These are phyloP conservation scores for Cyanodermella asteris DNA, from an alignment of 2,329 filamentous ascomycete species.

Conservation along the genomic window DNA sequence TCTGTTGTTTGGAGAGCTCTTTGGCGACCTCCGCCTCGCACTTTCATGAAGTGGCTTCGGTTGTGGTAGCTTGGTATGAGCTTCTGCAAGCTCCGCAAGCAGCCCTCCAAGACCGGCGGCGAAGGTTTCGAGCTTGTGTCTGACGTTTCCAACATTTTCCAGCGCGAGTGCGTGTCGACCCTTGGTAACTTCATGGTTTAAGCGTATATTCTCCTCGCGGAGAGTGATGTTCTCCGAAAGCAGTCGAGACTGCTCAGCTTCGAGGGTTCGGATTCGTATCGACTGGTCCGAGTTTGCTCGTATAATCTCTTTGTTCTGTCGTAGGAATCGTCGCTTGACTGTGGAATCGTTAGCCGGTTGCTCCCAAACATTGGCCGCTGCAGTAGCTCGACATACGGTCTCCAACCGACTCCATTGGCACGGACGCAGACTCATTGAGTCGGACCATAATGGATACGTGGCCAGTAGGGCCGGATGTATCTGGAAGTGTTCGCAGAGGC, in stretches of 20 bases:
- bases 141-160: constrained; percentile 29
- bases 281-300: constrained; percentile 42
- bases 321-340: constrained; percentile 43
- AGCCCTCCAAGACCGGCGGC: constrained; percentile 31
- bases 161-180: constrained; percentile 20
- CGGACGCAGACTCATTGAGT: constrained; percentile 23
- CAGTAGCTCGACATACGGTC: constrained; percentile 17
- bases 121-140: constrained; percentile 32
- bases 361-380: background rate
- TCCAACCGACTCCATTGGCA: constrained; percentile 22
- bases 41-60: constrained; percentile 4
- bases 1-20: constrained; percentile 10
- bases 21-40: constrained; percentile 5
- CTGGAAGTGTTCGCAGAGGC: no score
- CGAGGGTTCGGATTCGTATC: constrained; percentile 39
- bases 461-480: no score
- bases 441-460: constrained; percentile 26
- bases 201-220: constrained; percentile 33
- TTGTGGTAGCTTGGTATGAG: constrained; percentile 13
- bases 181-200: constrained; percentile 32
- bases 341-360: constrained; percentile 2
- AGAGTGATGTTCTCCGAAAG: constrained; percentile 38
- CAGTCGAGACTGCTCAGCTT: constrained; percentile 37
- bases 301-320: constrained; percentile 45
- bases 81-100: constrained; percentile 29